Evolutionary conservation across 768 basidiomycete genomes (phyloP), one percentile per base, ranked within the genome.

Genomic region (Neoboletus brunneissimus): DNA sequence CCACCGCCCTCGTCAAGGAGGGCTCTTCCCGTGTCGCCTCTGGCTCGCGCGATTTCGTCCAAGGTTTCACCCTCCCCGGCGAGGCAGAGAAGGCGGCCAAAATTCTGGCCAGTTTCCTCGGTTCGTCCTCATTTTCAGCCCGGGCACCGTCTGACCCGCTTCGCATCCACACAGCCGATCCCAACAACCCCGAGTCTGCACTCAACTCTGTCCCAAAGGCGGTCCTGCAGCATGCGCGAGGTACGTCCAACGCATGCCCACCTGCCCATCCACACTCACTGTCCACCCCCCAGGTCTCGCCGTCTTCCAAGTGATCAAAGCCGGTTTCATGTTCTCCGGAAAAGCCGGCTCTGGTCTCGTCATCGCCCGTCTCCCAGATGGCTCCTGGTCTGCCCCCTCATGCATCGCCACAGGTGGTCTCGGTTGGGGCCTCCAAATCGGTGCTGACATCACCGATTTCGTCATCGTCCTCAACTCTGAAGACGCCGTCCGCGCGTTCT

Each of bases 391-490:
- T 47, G 96, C 96, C 1, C 96, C 96, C 4, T 94, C 91, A 23
- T 98, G 95, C 76, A 96, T 98, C 67, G 95, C 91, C 31, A 98
- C 94, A 0, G 95, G 91, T 18, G 96, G 96, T 35, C 81, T 95
- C 12, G 93, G 94, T 16, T 93, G 93, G 89, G 93, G 93, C 32
- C 85, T 95, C 42, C 96, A 98, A 74, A 92, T 96, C 54, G 95
- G 95, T 47, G 95, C 95, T 3, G 95, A 97, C 75, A 83, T 95
- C 69, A 89, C 87, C 46, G 94, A 98, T 70, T 97, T 98, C 62
- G 95, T 99, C 55, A 86, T 98, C 70, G 94, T 99, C 38, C 87
- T 98, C 66, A 98, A 98, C 79, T 90, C 87, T 61, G 93, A 97
- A 64, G 95, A 98, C 54, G 94, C 96, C 40, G 93, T 99, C 32